Evolutionary conservation across 2,329 filamentous ascomycete species (phyloP), one percentile per base, ranked within the genome.

Genomic region (Nemania bipapillata): DNA sequence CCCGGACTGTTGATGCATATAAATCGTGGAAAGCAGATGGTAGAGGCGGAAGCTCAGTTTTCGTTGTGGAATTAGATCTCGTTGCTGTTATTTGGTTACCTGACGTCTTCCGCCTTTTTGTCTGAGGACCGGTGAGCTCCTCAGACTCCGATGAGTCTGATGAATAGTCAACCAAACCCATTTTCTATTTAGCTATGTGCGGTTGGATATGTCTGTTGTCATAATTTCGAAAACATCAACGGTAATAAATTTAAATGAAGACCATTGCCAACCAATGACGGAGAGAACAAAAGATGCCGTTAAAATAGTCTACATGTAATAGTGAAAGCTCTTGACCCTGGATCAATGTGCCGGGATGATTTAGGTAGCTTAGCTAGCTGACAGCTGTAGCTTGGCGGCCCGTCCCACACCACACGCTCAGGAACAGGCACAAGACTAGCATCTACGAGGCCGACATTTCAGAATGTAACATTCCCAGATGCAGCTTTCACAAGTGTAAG

Each of bases 21-120:
- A 98, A 86, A 79, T 97, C 92, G 79, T 94, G 92, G 80, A 99
- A 98, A 63, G 88, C 83, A 12, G 89, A 80, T 8, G 94, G 95
- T 24, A 97, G 85, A 8, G 94, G 92, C 32, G 92, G 93, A 5
- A 72, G 65, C 5, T 63, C 42, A 17, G 50, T 47, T 45, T 59
- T 56, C 17, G 52, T 12, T 0, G 26, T 26, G 11, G 56, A 37
- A 26, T 12, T 28, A 9, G 49, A 12, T 3, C 4, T 32, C 7
- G 50, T n/a, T 11, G 28, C 35, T 15, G 28, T 37, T 20, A 24
- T 22, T 28, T 49, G 17, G 17, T 58, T 20, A 45, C 73, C 66
- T 6, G 71, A 73, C 37, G 65, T 74, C 70, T 76, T 78, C 32
- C 62, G 74, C 63, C 67, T 75, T 69, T 79, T 79, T 26, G 70